phyloP scores from a whole-genome alignment of 768 basidiomycete genomes.

The Lactifluus echinatus region DNA sequence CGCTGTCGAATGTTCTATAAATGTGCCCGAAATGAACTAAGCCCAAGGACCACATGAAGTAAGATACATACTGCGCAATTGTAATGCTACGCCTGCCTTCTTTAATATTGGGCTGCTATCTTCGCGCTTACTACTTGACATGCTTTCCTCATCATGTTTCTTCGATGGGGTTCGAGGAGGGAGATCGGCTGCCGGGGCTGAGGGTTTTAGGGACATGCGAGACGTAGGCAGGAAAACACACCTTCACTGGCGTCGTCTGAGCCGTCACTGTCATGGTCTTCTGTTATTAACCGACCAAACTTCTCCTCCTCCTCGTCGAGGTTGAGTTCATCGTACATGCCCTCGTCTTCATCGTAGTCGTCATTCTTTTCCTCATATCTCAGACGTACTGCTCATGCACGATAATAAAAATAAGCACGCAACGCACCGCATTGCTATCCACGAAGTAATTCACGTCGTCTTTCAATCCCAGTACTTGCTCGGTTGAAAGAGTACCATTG shows the following conservation, averaged over 20 bases:
- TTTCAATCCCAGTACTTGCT: slow-evolving; percentile 73
- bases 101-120: slow-evolving; percentile 68
- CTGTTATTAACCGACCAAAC: slow-evolving; percentile 66
- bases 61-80: slow-evolving; percentile 58
- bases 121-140: slow-evolving; percentile 64
- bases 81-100: slow-evolving; percentile 57
- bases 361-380: slow-evolving; percentile 58
- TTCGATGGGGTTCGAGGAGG: slow-evolving; percentile 59
- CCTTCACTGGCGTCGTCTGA: slow-evolving; percentile 72
- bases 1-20: slow-evolving; percentile 54
- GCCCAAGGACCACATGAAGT: not conserved
- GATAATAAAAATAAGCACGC: not conserved
- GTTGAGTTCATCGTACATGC: slow-evolving; percentile 95
- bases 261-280: slow-evolving; percentile 72
- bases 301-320: slow-evolving; percentile 96
- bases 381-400: not conserved
- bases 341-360: slow-evolving; percentile 94
- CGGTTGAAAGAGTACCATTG: slow-evolving; percentile 81
- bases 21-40: slow-evolving; percentile 18
- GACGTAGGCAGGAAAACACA: slow-evolving; percentile 23
- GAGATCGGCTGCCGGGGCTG: slow-evolving; percentile 35
- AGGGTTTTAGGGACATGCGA: slow-evolving; percentile 1
- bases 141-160: slow-evolving; percentile 74
- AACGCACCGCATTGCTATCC: slow-evolving; percentile 84
- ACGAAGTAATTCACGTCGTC: slow-evolving; percentile 97